phyloP scores from a whole-genome alignment of 495 filamentous ascomycete genomes.

The Gamarada debralockiae region DNA sequence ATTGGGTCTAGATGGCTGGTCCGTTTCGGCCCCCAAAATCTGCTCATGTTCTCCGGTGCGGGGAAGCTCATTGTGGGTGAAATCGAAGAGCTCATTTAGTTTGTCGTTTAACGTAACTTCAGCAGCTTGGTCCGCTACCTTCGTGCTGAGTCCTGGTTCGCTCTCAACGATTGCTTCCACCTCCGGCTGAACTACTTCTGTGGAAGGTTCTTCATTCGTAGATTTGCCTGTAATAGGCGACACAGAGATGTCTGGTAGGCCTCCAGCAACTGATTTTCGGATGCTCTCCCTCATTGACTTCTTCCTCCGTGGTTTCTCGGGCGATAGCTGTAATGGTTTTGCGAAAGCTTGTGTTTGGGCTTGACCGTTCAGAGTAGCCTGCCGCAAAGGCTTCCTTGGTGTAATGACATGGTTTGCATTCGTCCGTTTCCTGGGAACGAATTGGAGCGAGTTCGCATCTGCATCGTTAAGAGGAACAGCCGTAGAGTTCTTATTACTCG shows the following conservation, averaged over 20 bases:
- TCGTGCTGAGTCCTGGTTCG: no score
- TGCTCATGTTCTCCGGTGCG: not conserved
- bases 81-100: no score
- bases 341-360: not conserved
- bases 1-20: not conserved
- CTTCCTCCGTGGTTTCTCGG: conserved; percentile 6
- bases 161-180: no score
- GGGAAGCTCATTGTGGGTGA: no score
- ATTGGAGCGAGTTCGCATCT: conserved; percentile 8
- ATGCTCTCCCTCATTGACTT: conserved; percentile 15
- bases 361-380: conserved; percentile 1
- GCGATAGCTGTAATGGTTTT: not conserved
- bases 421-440: conserved; percentile 24
- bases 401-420: conserved; percentile 25
- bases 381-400: conserved; percentile 20
- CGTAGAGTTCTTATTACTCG: not conserved
- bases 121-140: no score
- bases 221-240: no score
- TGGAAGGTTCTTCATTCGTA: no score
- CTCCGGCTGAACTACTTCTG: no score
- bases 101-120: no score
- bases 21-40: not conserved
- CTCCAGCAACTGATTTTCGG: not conserved
- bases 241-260: not conserved
- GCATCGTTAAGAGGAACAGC: not conserved